These are phyloP conservation scores for Colletotrichum spinosum DNA, from an alignment of 2,329 filamentous ascomycete species.

Conservation along the genomic window DNA sequence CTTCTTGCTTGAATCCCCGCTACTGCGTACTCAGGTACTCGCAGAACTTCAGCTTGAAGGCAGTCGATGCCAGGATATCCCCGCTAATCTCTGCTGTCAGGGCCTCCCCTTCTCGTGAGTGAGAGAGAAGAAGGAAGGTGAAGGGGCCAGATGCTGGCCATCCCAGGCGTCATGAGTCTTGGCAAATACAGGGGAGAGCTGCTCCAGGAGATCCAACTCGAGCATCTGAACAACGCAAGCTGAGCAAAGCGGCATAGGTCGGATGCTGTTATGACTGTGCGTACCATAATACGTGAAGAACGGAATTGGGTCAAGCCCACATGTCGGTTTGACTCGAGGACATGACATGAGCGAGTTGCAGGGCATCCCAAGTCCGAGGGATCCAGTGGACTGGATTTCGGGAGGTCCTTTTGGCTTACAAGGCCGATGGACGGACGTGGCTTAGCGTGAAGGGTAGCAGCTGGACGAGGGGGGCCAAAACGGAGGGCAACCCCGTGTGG, in stretches of 20 bases:
- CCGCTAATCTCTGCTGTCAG: not conserved
- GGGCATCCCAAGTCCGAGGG: conserved; percentile 8
- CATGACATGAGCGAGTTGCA: too few relatives aligned
- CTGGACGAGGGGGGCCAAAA: conserved; percentile 28
- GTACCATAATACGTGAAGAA: too few relatives aligned
- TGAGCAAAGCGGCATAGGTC: too few relatives aligned
- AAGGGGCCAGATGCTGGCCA: conserved; percentile 5
- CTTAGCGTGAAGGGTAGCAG: conserved; percentile 1
- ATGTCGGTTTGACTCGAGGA: too few relatives aligned
- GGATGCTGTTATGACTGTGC: too few relatives aligned
- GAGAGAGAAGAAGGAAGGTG: not conserved
- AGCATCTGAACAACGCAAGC: too few relatives aligned
- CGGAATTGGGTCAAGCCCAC: too few relatives aligned
- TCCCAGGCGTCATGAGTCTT: conserved; percentile 9
- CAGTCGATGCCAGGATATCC: conserved; percentile 13
- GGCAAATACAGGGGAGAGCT: conserved; percentile 2
- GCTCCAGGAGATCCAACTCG: not conserved
- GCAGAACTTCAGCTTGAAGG: conserved; percentile 13
- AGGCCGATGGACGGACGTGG: not conserved
- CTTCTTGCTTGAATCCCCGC: not conserved
- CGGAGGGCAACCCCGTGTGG: conserved; percentile 13
- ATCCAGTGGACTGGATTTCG: conserved; percentile 21
- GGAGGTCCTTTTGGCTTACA: conserved; percentile 13
- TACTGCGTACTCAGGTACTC: too few relatives aligned
- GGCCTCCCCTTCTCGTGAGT: too few relatives aligned